phyloP scores from a whole-genome alignment of 352 stramenopile species.

The Phytophthora pini region DNA sequence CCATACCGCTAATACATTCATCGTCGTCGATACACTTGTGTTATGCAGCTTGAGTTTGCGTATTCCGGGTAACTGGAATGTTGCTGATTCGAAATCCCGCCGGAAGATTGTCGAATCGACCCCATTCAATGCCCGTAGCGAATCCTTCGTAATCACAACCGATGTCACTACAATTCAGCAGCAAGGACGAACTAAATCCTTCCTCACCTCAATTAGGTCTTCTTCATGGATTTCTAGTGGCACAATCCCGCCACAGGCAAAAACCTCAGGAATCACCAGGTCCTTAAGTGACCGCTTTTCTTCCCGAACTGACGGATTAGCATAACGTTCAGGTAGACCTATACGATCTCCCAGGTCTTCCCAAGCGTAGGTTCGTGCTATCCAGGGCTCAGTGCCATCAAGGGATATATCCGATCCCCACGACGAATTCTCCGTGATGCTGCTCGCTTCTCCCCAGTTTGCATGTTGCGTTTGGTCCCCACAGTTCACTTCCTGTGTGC shows the following conservation, averaged over 20 bases:
- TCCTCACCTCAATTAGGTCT: slow-evolving; percentile 66
- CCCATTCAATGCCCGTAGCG: slow-evolving; percentile 62
- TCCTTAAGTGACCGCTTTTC: slow-evolving; percentile 28
- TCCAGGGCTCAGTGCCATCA: slow-evolving; percentile 38
- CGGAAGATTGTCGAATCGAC: slow-evolving; percentile 70
- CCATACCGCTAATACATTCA: slow-evolving; percentile 53
- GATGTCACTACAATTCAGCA: slow-evolving; percentile 10
- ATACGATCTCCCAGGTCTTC: slow-evolving; percentile 48
- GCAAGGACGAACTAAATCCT: neutral
- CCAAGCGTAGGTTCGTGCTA: slow-evolving; percentile 44
- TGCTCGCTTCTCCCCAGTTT: slow-evolving; percentile 34
- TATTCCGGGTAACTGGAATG: slow-evolving; percentile 54
- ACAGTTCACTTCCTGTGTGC: slow-evolving; percentile 35
- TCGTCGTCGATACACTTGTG: slow-evolving; percentile 46
- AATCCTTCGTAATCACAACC: slow-evolving; percentile 46
- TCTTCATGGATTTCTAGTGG: slow-evolving; percentile 58
- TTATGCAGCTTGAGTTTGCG: slow-evolving; percentile 50
- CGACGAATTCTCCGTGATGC: slow-evolving; percentile 47
- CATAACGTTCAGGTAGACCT: slow-evolving; percentile 26
- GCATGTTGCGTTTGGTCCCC: slow-evolving; percentile 5
- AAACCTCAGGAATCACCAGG: slow-evolving; percentile 29
- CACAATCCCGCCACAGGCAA: slow-evolving; percentile 12
- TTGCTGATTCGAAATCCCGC: slow-evolving; percentile 42
- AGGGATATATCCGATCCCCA: slow-evolving; percentile 32
- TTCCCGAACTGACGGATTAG: slow-evolving; percentile 16